A percentile compares a stretch with the other conserved stretches of the same genome.
phyloP scores from a whole-genome alignment of 352 stramenopile species.

The Globisporangium acanthophoron region DNA sequence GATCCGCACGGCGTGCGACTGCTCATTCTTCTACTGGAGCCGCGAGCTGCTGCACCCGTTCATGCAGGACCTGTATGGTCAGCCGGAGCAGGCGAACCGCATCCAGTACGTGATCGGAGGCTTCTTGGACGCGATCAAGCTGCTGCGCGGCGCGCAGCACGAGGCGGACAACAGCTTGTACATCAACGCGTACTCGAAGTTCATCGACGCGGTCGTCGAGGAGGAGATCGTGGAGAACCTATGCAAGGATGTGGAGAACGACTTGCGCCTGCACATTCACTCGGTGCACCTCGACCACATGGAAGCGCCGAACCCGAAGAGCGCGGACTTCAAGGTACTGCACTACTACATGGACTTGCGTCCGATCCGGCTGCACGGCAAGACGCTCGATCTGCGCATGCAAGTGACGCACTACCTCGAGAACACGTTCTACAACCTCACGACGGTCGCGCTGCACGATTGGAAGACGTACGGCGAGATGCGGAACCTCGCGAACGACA shows the following conservation, averaged over 20 bases:
- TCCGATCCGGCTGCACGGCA: slow-evolving; percentile 87
- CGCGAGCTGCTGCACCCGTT: slow-evolving; percentile 86
- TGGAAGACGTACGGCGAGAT: slow-evolving; percentile 95
- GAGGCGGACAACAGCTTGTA: slow-evolving; percentile 66
- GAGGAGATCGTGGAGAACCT: slow-evolving; percentile 87
- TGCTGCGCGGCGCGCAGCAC: slow-evolving; percentile 72
- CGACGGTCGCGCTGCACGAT: slow-evolving; percentile 92
- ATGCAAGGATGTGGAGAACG: slow-evolving; percentile 92
- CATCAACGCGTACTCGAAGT: slow-evolving; percentile 66
- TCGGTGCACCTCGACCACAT: slow-evolving; percentile 85
- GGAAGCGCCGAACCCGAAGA: slow-evolving; percentile 83
- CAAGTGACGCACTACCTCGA: slow-evolving; percentile 92
- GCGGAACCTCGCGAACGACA: slow-evolving; percentile 90
- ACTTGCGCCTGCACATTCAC: slow-evolving; percentile 89
- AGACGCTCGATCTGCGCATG: slow-evolving; percentile 77
- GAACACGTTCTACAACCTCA: slow-evolving; percentile 94
- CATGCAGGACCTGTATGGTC: slow-evolving; percentile 73
- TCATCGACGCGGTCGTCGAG: slow-evolving; percentile 79
- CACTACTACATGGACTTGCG: slow-evolving; percentile 84
- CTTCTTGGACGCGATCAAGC: slow-evolving; percentile 72
- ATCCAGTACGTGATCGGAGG: slow-evolving; percentile 81
- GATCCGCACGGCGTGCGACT: slow-evolving; percentile 84
- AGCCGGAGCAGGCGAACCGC: slow-evolving; percentile 75
- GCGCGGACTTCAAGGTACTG: slow-evolving; percentile 72
- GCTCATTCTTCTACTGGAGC: slow-evolving; percentile 93